Evolutionary conservation across 1,139 yeast genomes (phyloP), one percentile per base, ranked within the genome.

Genomic region (Zhuliangozyma parablackwelliae): DNA sequence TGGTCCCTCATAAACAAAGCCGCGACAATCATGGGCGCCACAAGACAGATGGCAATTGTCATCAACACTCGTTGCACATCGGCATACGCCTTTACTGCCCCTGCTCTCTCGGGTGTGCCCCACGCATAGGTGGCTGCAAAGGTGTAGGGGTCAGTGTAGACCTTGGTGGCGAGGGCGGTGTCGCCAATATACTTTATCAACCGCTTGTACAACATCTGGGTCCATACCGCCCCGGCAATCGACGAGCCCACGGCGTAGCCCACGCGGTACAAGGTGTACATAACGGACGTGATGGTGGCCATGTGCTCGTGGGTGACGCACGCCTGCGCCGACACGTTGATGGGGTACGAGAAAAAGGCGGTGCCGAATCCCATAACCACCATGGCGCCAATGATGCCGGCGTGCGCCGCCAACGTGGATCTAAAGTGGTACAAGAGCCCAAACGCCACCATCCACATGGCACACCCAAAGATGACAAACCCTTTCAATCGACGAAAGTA

Each of bases 201-300:
- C 31, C 54, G 46, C 26, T 48, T 44, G 35, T 50, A 56, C 44
- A 63, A 51, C 7, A 45, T 45, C 41, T 61, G 64, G 20, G 67
- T 51, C 72, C 72, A 65, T 23, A 65, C 53, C 16, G 70, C 71
- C 38, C 69, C 70, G 7, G 68, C 58, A 29, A 65, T 56, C 20
- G 69, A 53, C 20, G 58, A 45, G 11, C 69, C 69, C 34, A 61
- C 52, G 8, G 69, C 68, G 28, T 56, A 51, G 30, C 71, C 72
- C 36, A 65, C 51, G 46, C 67, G 52, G 50, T 61, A 65, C 20
- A 56, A 47, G 6, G 67, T 57, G 40, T 59, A 60, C 35, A 61
- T 55, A 32, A 61, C 51, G 4, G 68, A 57, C 28, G 60, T 56
- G 25, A 63, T 53, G 37, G 59, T 57, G 1, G 71, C 69, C 65